Evolutionary conservation across 495 filamentous ascomycete genomes (phyloP), one percentile per base, ranked within the genome.

Genomic region (Trichoderma asperelloides): DNA sequence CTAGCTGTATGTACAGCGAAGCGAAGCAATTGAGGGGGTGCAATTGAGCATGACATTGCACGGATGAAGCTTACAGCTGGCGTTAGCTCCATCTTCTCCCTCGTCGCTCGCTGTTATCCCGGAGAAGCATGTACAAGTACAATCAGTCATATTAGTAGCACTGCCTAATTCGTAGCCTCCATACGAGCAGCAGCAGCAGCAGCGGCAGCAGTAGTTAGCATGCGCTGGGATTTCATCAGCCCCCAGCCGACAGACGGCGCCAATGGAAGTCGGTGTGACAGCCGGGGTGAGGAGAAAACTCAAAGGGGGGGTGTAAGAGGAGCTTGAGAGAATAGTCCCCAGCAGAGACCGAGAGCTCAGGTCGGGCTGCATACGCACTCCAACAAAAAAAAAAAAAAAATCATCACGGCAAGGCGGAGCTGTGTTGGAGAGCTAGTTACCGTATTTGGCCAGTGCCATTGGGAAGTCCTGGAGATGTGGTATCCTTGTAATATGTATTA

Each of bases 241-340:
- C 55, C 55, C 55, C 55, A 60, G n/a, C 21, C 21, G 8, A 28
- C 27, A 12, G 23, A 28, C 27, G 55, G 55, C 55, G 55, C 55
- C 55, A 60, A 60, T 60, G 27, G 15, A 13, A 60, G 55, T 60
- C 55, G 55, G 55, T 60, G 55, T 60, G 55, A 60, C 25, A 25
- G 27, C 55, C 55, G 55, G 55, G 47, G n/a, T 23, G 47, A 51
- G 16, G 2, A 45, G 41, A 45, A 45, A 51, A n/a, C 47, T 51
- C 18, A 51, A 51, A 51, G 47, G 47, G 47, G 47, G 16, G n/a
- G 18, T 18, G 7, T 9, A n/a, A 18, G 3, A 18, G 9, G 9
- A 16, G 41, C 12, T 15, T 45, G 41, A 12, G 41, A 45, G 41
- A 18, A 45, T 1, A 18, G 2, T 45, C 2, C 41, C 13, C 18